Percentiles rank a stretch among this genome's conserved stretches.
Conservation (phyloP, 768 basidiomycete genomes). For the Pholiota microspora region DNA sequence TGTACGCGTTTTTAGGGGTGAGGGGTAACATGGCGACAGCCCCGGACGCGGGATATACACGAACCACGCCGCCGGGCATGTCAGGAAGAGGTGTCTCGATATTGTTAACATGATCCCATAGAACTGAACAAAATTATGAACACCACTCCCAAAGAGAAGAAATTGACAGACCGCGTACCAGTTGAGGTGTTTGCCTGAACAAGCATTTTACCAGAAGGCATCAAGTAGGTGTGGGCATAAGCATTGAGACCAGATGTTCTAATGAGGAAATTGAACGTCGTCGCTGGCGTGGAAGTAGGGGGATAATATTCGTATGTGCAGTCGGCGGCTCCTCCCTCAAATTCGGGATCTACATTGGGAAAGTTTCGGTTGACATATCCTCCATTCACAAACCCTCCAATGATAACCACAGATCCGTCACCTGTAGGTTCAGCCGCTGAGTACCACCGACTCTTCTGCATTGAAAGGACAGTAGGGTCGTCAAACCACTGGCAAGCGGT, state of each 20-base stretch:
- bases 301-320: slow-evolving; percentile 86
- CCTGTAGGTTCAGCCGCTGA: slow-evolving; percentile 70
- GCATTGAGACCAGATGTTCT: slow-evolving; percentile 76
- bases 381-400: slow-evolving; percentile 79
- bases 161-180: slow-evolving; percentile 38
- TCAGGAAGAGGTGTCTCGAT: slow-evolving; percentile 61
- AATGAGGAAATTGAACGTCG: slow-evolving; percentile 65
- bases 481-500: slow-evolving; percentile 73
- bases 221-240: slow-evolving; percentile 72
- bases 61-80: slow-evolving; percentile 72
- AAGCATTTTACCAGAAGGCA: slow-evolving; percentile 76
- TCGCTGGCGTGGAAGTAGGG: slow-evolving; percentile 42
- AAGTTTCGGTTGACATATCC: slow-evolving; percentile 79
- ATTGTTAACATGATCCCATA: slow-evolving; percentile 44
- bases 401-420: slow-evolving; percentile 76
- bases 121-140: slow-evolving; percentile 17
- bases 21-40: slow-evolving; percentile 89
- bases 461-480: slow-evolving; percentile 54
- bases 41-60: slow-evolving; percentile 89
- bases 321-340: slow-evolving; percentile 71
- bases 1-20: slow-evolving; percentile 85
- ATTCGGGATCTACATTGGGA: slow-evolving; percentile 64
- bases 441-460: slow-evolving; percentile 78
- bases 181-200: slow-evolving; percentile 82
- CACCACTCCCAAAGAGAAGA: neutral